A percentile compares a stretch with the other conserved stretches of the same genome.
phyloP scores from a whole-genome alignment of 2,329 filamentous ascomycete genomes.

The Phoma sp. region DNA sequence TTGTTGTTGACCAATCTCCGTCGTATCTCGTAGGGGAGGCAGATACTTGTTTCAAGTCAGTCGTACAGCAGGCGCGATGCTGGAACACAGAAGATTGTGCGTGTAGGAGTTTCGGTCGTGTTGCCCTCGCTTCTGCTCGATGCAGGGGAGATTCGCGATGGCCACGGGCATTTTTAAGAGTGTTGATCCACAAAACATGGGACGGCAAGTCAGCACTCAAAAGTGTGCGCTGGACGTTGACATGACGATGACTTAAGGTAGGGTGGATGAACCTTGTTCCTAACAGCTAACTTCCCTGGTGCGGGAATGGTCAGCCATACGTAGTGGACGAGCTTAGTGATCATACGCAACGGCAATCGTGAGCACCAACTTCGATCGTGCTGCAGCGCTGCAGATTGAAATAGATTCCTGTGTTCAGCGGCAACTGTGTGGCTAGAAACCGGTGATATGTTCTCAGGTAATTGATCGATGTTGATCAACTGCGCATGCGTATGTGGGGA shows the following conservation, averaged over 20 bases:
- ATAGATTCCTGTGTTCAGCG: background rate
- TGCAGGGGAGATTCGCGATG: constrained; percentile 6
- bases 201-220: background rate
- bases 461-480: constrained; percentile 3
- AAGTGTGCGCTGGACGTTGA: background rate
- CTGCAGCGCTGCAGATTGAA: background rate
- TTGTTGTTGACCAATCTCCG: constrained; percentile 1
- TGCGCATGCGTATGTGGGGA: constrained; percentile 9
- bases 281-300: constrained; percentile 1
- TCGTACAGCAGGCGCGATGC: constrained; percentile 10
- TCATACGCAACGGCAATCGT: background rate
- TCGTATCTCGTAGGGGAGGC: background rate
- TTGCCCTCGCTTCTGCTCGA: constrained; percentile 16
- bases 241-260: constrained; percentile 19
- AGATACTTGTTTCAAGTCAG: constrained; percentile 7
- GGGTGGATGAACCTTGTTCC: constrained; percentile 14
- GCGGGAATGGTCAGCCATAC: background rate
- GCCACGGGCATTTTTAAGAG: background rate
- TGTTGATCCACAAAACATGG: background rate
- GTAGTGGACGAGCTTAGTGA: background rate
- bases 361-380: background rate
- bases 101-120: constrained; percentile 5
- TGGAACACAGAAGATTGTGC: constrained; percentile 3
- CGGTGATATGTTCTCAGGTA: background rate
- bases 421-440: background rate